These are phyloP conservation scores for Zizania latifolia DNA, from an alignment of 176 grass and related monocot genomes.

Conservation along the genomic window DNA sequence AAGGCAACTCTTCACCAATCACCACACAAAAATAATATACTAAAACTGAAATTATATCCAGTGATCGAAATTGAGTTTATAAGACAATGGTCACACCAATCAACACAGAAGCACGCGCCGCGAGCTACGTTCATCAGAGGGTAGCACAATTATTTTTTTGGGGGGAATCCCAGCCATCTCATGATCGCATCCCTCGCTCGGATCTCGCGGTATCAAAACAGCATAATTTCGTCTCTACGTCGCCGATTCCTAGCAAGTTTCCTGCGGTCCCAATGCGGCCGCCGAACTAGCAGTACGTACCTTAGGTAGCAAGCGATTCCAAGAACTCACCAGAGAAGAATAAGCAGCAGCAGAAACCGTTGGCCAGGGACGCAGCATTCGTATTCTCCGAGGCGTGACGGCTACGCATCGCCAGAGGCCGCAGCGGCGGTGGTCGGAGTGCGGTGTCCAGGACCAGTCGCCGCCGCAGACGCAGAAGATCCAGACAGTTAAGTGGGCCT, in stretches of 20 bases:
- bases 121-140: not conserved
- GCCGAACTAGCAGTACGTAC: not conserved
- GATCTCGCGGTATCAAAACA: not conserved
- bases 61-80: not conserved
- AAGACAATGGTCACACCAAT: not conserved
- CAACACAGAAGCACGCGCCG: not conserved
- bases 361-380: too few species aligned
- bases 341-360: too few species aligned
- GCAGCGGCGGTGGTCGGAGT: too few species aligned
- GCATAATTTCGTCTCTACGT: not conserved
- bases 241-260: not conserved
- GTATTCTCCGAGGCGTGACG: too few species aligned
- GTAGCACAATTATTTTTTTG: too few species aligned
- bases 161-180: too few species aligned
- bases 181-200: not conserved
- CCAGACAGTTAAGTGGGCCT: not conserved
- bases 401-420: not conserved
- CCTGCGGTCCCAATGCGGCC: not conserved
- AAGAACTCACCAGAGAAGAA: not conserved
- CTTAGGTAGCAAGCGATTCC: not conserved
- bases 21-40: not conserved
- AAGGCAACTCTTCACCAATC: not conserved
- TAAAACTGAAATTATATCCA: not conserved
- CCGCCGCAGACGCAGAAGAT: not conserved
- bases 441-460: not conserved